Evolutionary conservation across 371 early-diverging fungal species (phyloP), one percentile per base, ranked within the genome.

Genomic region (Synchytrium microbalum): DNA sequence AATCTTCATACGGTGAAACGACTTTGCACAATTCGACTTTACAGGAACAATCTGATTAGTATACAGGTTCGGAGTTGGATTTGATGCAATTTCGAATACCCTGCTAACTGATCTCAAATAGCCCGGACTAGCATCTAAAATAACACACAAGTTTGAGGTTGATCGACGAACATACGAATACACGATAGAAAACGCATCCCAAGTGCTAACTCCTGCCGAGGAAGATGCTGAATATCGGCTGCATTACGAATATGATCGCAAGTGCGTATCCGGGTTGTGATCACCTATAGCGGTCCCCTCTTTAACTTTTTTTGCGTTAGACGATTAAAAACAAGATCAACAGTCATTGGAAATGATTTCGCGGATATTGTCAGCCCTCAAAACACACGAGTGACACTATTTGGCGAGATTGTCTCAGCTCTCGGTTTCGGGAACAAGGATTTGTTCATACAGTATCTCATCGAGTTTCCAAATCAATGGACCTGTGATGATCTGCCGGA

Each of bases 1-100:
- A 23, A 32, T 33, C 54, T 60, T 59, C 54, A 62, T 46, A 56
- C 66, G 24, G 71, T 72, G 51, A 67, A 67, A 26, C 59, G 67
- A 24, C 64, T 77, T 13, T 77, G 77, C 61, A 71, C 72, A 8
- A 71, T 75, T 2, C 62, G 65, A 46, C 69, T 56, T 23, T 69
- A 69, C 54, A 68, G 67, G 27, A 74, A 67, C 51, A 74, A 74
- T 14, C 32, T 72, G 13, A 59, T 77, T 1, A 62, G 63, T 1
- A 63, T 68, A 55, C 72, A 68, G 54, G 77, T 75, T 3, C 14
- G 68, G 32, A n/a, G 32, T 32, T n/a, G 27, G 28, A 0, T 28
- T 57, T 0, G 27, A 38, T 5, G 28, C 26, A 28, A 10, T 26
- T 56, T 24, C 26, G 29, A 26, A 26, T 56, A 26, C 29, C 29